phyloP scores from a whole-genome alignment of 2,329 filamentous ascomycete species.

The Fusarium sp. region DNA sequence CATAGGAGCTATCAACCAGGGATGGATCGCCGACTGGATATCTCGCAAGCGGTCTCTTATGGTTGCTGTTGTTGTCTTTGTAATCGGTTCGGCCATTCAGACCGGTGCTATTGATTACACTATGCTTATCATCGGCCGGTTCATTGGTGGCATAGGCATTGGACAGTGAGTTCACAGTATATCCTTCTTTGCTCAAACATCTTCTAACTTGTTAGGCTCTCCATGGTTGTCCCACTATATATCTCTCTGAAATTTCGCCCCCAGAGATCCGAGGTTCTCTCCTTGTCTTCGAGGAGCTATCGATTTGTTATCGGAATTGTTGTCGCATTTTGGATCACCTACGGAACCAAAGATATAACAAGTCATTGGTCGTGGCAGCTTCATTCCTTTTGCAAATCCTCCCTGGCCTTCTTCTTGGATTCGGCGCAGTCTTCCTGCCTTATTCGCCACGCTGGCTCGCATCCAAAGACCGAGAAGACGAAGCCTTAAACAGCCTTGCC shows the following conservation, averaged over 20 bases:
- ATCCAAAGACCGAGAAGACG: constrained; percentile 41
- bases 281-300: constrained; percentile 56
- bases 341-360: constrained; percentile 44
- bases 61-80: constrained; percentile 50
- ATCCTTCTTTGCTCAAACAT: not conserved
- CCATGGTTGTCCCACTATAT: constrained; percentile 54
- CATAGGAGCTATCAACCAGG: constrained; percentile 57
- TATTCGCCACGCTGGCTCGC: constrained; percentile 47
- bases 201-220: constrained; percentile 27
- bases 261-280: constrained; percentile 61
- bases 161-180: constrained; percentile 46
- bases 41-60: constrained; percentile 28
- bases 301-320: constrained; percentile 49
- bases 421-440: constrained; percentile 41
- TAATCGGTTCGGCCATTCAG: constrained; percentile 58
- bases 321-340: constrained; percentile 49
- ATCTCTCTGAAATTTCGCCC: constrained; percentile 61
- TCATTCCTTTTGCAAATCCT: constrained; percentile 47
- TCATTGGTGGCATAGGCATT: constrained; percentile 58
- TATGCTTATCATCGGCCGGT: constrained; percentile 57
- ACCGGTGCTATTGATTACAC: constrained; percentile 54
- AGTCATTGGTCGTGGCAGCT: constrained; percentile 46
- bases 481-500: constrained; percentile 38
- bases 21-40: constrained; percentile 17
- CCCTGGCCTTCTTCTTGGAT: constrained; percentile 41